Conservation (phyloP, 768 basidiomycete genomes). For the Coprinopsis cinerea region DNA sequence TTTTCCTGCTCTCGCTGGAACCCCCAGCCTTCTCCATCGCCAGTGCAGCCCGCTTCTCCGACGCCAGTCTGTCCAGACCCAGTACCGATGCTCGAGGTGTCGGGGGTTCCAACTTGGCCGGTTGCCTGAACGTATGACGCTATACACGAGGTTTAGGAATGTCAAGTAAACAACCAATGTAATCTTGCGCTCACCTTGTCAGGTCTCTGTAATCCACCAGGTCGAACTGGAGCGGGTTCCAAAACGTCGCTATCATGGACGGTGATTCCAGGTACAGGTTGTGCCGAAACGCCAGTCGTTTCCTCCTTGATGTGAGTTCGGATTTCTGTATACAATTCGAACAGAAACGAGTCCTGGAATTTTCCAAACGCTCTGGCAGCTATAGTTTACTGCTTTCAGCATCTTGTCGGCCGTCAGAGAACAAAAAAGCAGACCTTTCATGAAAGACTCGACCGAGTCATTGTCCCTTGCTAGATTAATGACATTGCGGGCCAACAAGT, state of each 20-base stretch:
- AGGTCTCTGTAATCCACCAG: conserved; percentile 71
- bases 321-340: conserved; percentile 76
- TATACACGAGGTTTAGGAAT: conserved; percentile 21
- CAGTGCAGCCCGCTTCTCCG: conserved; percentile 73
- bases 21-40: conserved; percentile 34
- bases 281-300: conserved; percentile 43
- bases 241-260: conserved; percentile 79
- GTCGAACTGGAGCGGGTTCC: conserved; percentile 69
- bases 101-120: conserved; percentile 66
- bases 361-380: conserved; percentile 82
- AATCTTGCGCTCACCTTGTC: conserved; percentile 50
- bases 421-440: conserved; percentile 41
- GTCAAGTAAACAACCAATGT: background rate
- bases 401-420: conserved; percentile 6
- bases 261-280: conserved; percentile 70
- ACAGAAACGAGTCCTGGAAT: conserved; percentile 73
- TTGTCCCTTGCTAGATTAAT: conserved; percentile 76
- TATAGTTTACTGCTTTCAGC: too few species aligned
- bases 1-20: conserved; percentile 54
- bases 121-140: conserved; percentile 79
- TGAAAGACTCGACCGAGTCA: conserved; percentile 50
- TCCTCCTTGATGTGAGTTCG: conserved; percentile 65
- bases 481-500: conserved; percentile 71
- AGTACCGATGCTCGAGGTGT: conserved; percentile 76
- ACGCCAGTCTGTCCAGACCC: conserved; percentile 83